Conservation (phyloP, 1,284 basidiomycete genomes). For the Irpex sp. region DNA sequence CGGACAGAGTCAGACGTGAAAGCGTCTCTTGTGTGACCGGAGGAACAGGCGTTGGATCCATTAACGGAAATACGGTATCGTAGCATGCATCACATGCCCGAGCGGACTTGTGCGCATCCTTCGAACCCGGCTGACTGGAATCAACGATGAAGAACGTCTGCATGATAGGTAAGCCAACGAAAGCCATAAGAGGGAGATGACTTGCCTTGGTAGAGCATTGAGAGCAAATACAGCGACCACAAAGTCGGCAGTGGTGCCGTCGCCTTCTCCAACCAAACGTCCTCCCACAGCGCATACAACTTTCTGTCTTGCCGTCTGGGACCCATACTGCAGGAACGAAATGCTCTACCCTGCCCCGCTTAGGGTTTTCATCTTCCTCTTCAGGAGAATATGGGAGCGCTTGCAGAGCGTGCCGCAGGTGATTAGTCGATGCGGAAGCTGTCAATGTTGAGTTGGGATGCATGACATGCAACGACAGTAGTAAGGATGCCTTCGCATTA, state of each 20-base stretch:
- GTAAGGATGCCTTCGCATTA: constrained; percentile 66
- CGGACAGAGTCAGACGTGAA: constrained; percentile 39
- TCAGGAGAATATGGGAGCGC: constrained; percentile 66
- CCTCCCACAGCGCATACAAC: constrained; percentile 81
- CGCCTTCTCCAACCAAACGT: constrained; percentile 80
- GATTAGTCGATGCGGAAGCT: constrained; percentile 68
- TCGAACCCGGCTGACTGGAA: constrained; percentile 46
- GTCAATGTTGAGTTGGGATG: constrained; percentile 78
- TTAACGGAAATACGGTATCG: constrained; percentile 77
- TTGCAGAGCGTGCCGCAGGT: constrained; percentile 67
- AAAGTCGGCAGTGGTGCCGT: constrained; percentile 88
- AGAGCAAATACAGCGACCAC: constrained; percentile 85
- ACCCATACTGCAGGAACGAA: constrained; percentile 94
- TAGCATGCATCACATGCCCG: constrained; percentile 85
- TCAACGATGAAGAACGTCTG: constrained; percentile 80
- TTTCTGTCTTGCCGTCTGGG: constrained; percentile 76
- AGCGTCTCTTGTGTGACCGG: constrained; percentile 24
- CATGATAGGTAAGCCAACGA: background rate
- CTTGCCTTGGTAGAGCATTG: constrained; percentile 76
- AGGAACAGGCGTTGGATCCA: constrained; percentile 33
- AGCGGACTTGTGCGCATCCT: constrained; percentile 56
- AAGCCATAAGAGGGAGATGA: background rate
- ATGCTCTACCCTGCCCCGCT: constrained; percentile 69
- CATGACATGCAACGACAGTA: constrained; percentile 62
- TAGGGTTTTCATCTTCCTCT: constrained; percentile 37